phyloP scores from a whole-genome alignment of 768 basidiomycete species.

The Suillus brevipes region DNA sequence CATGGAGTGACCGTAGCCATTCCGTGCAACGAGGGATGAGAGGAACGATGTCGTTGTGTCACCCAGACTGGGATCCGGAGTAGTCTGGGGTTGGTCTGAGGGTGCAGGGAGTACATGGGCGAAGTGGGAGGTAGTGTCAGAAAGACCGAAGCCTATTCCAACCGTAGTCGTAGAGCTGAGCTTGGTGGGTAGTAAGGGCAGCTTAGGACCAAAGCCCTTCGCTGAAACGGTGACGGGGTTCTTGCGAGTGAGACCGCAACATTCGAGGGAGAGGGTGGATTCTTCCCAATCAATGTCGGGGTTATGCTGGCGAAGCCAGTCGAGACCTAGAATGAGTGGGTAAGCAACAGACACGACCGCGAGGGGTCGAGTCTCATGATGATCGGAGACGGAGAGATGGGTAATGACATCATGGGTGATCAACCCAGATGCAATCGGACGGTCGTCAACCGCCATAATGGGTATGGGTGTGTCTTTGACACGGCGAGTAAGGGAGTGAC shows the following conservation, averaged over 20 bases:
- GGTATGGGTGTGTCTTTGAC: slow-evolving; percentile 32
- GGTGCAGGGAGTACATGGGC: no score
- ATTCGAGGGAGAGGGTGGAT: slow-evolving; percentile 21
- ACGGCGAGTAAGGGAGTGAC: slow-evolving; percentile 33
- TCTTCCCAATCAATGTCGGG: slow-evolving; percentile 1
- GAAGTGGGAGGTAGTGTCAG: no score
- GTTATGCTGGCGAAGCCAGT: slow-evolving; percentile 9
- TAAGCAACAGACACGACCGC: slow-evolving; percentile 33
- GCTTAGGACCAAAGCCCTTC: slow-evolving; percentile 33
- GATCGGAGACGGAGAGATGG: slow-evolving; percentile 24
- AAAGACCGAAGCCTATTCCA: slow-evolving; percentile 21
- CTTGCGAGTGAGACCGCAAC: slow-evolving; percentile 18
- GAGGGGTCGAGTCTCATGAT: slow-evolving; percentile 30
- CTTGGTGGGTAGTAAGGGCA: background rate
- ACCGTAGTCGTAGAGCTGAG: background rate
- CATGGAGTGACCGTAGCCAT: no score
- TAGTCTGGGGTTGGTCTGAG: no score
- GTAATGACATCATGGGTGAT: slow-evolving; percentile 40
- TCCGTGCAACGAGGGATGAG: no score
- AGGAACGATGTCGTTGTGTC: no score
- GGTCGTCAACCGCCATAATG: slow-evolving; percentile 38
- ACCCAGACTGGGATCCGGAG: no score
- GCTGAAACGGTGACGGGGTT: slow-evolving; percentile 20
- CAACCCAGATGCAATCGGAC: slow-evolving; percentile 40
- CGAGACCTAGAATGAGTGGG: slow-evolving; percentile 25